These are phyloP conservation scores for Kluyveromyces sp. DNA, from an alignment of 1,139 yeast genomes.

Conservation along the genomic window DNA sequence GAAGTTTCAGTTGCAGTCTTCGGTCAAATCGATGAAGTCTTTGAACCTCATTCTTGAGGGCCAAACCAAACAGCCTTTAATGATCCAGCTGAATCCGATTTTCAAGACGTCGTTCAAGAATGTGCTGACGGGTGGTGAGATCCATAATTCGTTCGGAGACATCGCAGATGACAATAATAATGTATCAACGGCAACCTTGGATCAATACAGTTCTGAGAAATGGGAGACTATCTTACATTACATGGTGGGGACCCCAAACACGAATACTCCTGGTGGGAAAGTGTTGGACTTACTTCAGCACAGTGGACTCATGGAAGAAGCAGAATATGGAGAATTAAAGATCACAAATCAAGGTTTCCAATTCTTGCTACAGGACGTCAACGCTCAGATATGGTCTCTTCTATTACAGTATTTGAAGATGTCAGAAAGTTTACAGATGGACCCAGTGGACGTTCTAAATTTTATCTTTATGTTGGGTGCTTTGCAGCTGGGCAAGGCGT, in stretches of 20 bases:
- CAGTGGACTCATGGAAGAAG: slow-evolving; percentile 78
- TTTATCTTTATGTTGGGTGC: slow-evolving; percentile 92
- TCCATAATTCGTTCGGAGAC: slow-evolving; percentile 48
- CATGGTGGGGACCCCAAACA: slow-evolving; percentile 88
- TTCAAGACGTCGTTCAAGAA: slow-evolving; percentile 71
- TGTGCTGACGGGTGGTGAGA: slow-evolving; percentile 72
- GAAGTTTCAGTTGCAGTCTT: slow-evolving; percentile 51
- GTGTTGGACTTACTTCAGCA: slow-evolving; percentile 59
- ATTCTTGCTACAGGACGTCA: slow-evolving; percentile 82
- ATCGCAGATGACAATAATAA: slow-evolving; percentile 42
- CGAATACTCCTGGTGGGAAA: slow-evolving; percentile 59
- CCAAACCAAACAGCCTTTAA: slow-evolving; percentile 24
- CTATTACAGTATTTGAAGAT: slow-evolving; percentile 78
- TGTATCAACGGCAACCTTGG: slow-evolving; percentile 61
- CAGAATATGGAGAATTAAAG: slow-evolving; percentile 43
- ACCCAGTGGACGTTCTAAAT: slow-evolving; percentile 91
- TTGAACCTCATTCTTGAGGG: slow-evolving; percentile 67
- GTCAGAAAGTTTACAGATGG: slow-evolving; percentile 82
- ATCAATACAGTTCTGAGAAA: slow-evolving; percentile 71
- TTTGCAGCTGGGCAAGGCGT: slow-evolving; percentile 81
- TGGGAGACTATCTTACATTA: slow-evolving; percentile 96
- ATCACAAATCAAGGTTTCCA: slow-evolving; percentile 93
- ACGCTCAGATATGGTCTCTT: slow-evolving; percentile 92
- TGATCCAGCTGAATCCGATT: slow-evolving; percentile 53
- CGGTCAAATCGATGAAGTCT: slow-evolving; percentile 67